These are phyloP conservation scores for Paraglomus brasilianum DNA, from an alignment of 192 early-diverging fungal genomes.

Conservation along the genomic window DNA sequence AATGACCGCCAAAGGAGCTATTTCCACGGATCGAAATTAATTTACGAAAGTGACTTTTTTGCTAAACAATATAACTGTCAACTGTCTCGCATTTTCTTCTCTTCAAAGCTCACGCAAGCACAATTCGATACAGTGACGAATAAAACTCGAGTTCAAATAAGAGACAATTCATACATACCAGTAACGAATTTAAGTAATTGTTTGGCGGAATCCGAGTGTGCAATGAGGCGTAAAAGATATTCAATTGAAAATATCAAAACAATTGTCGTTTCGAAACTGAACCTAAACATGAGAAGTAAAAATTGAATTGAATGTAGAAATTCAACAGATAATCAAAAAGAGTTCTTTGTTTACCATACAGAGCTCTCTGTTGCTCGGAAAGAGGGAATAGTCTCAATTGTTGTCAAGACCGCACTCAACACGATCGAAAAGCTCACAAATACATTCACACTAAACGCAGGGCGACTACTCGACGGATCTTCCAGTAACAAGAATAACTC, in stretches of 20 bases:
- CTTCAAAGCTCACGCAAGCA: background rate
- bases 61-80: constrained; percentile 14
- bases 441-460: constrained; percentile 71
- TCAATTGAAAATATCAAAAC: constrained; percentile 75
- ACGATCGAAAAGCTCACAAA: constrained; percentile 75
- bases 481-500: constrained; percentile 71
- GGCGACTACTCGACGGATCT: constrained; percentile 70
- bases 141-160: background rate
- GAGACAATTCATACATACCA: constrained; percentile 32
- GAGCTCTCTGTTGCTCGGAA: constrained; percentile 57
- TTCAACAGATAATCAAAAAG: constrained; percentile 4
- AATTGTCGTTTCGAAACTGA: constrained; percentile 66
- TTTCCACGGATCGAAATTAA: background rate
- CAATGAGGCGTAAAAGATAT: constrained; percentile 63
- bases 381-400: constrained; percentile 78
- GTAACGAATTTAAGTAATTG: constrained; percentile 57
- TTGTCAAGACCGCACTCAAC: constrained; percentile 68
- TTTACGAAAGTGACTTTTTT: background rate
- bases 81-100: background rate
- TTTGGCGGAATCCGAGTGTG: constrained; percentile 68
- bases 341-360: constrained; percentile 45
- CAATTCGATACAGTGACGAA: background rate
- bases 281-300: constrained; percentile 39
- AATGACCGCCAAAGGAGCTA: constrained; percentile 65
- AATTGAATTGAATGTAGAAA: constrained; percentile 19